Evolutionary conservation across 768 basidiomycete genomes (phyloP), one percentile per base, ranked within the genome.

Genomic region (Scleroderma bovista): DNA sequence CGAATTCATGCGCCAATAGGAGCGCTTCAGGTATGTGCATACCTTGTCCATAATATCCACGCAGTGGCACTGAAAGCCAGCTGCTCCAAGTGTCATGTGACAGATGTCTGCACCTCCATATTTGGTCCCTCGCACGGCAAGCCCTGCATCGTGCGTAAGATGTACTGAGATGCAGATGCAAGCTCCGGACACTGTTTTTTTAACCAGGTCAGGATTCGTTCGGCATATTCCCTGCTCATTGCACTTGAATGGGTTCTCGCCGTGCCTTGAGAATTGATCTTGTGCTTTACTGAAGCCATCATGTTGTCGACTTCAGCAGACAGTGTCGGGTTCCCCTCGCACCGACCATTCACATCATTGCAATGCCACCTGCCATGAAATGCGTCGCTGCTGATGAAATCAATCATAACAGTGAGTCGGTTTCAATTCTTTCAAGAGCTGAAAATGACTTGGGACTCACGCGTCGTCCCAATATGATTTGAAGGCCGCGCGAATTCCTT

Each of bases 281-380:
- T 51, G 17, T 63, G 52, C 19, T 64, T 67, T 39, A 68, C 37
- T 1, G 57, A 57, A 24, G 64, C 58, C 11, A 68, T 43, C 11
- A 69, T 22, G 1, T 52, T 44, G 8, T 58, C 51, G 2, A 70
- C 60, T 16, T 55, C 53, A 22, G 40, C 42, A 0, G 63, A 62
- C 1, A 59, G 46, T 0, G 63, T 65, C 3, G 66, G 70, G 47
- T 63, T 64, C 2, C 70, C 68, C 5, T 54, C 43, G 9, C 69
- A 64, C 2, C 32, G 40, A 1, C 53, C 54, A 1, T 57, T 62
- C 2, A 44, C 52, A 44, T 63, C 36, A 19, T 69, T 49, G 17
- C 55, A 57, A 6, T 36, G 29, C 53, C 69, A 72, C 2, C 29
- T 40, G 7, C 67, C 66, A 2, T 39, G 44, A 50, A 69, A 70